Conservation (phyloP, 2,329 filamentous ascomycete genomes). For the Microsporum audouinii region DNA sequence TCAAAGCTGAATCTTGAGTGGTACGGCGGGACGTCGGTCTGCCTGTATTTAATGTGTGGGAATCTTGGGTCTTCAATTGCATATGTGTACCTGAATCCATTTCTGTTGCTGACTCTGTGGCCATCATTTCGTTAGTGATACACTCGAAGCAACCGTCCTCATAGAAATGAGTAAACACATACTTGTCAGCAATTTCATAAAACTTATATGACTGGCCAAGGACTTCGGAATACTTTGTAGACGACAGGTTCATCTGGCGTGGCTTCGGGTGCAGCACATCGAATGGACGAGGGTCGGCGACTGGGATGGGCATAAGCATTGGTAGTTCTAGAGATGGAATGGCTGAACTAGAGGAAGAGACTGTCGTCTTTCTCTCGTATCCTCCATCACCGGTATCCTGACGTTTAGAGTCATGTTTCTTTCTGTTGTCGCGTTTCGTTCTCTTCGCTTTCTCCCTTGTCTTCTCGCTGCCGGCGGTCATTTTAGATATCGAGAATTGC, state of each 20-base stretch:
- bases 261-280: slow-evolving; percentile 30
- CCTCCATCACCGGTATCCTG: slow-evolving; percentile 27
- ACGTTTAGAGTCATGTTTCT: slow-evolving; percentile 35
- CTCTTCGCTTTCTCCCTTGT: slow-evolving; percentile 23
- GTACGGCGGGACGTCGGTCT: slow-evolving; percentile 75
- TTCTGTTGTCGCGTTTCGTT: slow-evolving; percentile 35
- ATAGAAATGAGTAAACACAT: not conserved
- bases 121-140: not conserved
- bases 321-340: slow-evolving; percentile 29
- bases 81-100: slow-evolving; percentile 74
- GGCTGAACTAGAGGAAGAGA: slow-evolving; percentile 15
- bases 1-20: slow-evolving; percentile 82
- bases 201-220: slow-evolving; percentile 31
- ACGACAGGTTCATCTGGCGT: slow-evolving; percentile 31
- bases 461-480: slow-evolving; percentile 1
- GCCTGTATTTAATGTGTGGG: slow-evolving; percentile 79
- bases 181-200: slow-evolving; percentile 34
- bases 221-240: slow-evolving; percentile 25
- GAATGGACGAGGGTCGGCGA: slow-evolving; percentile 30
- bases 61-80: slow-evolving; percentile 84
- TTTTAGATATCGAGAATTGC: not conserved
- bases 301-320: slow-evolving; percentile 31
- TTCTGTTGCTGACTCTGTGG: slow-evolving; percentile 49
- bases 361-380: slow-evolving; percentile 22
- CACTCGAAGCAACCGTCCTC: not conserved